These are phyloP conservation scores for Starmerella khaoyaiensis DNA, from an alignment of 805 yeast genomes.

Conservation along the genomic window DNA sequence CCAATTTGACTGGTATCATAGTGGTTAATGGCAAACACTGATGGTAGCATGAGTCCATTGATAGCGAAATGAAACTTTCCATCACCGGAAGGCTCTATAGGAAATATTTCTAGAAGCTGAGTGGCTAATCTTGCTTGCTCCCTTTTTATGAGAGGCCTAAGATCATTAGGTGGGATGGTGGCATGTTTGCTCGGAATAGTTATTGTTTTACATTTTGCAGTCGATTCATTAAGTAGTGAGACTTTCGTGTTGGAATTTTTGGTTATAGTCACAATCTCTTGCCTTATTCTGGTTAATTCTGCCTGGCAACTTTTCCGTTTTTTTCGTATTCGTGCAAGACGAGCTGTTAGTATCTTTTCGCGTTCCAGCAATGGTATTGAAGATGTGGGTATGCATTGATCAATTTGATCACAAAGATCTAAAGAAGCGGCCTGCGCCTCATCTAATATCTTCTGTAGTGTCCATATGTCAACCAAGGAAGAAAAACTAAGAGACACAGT, in stretches of 20 bases:
- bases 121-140: constrained; percentile 25
- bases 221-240: background rate
- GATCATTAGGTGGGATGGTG: background rate
- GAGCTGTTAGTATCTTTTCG: constrained; percentile 7
- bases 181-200: background rate
- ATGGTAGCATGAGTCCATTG: constrained; percentile 28
- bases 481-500: constrained; percentile 20
- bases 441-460: constrained; percentile 23
- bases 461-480: constrained; percentile 23
- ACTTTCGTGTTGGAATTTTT: background rate
- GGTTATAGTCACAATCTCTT: background rate
- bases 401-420: constrained; percentile 15
- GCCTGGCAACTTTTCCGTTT: background rate
- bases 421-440: constrained; percentile 23
- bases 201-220: no score
- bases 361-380: constrained; percentile 8
- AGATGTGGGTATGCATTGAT: constrained; percentile 10
- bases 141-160: no score
- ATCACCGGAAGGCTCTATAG: constrained; percentile 23
- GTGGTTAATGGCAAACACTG: constrained; percentile 21
- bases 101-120: constrained; percentile 24
- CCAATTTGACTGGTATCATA: constrained; percentile 33
- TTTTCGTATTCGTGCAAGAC: constrained; percentile 4
- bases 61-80: constrained; percentile 26
- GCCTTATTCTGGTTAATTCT: background rate